Base-by-base conservation (phyloP, 1,139 yeast genomes). In the Kluyveromyces sp. region DNA sequence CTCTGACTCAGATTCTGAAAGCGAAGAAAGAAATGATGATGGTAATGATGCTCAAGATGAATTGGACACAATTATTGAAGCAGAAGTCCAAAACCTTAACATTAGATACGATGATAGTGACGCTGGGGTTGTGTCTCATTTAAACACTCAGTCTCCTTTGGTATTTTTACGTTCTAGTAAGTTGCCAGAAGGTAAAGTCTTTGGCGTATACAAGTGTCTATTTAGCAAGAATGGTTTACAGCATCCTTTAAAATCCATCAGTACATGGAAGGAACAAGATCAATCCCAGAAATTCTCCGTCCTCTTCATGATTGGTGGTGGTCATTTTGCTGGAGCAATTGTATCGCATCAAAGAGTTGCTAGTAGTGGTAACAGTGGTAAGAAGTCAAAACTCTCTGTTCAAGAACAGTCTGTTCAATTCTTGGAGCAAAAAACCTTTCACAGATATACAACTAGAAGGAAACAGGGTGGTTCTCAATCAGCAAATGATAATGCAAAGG, bases 381-480 rank as follows among this genome's bases (percentile, higher is more conserved):
- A 61, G 54, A 57, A 74, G 61, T 57, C 70, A 49, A 71, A 74
- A 4, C 71, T 72, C 32, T 64, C 70, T 5, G 53, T 73, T 3
- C 71, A 75, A 43, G 79, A 77, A 47, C 88, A 83, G 58, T 71
- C 78, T 2, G 88, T 84, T 1, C 75, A 81, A 34, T 66, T 90
- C 3, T 50, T 88, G 4, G 83, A 73, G 10, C 87, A 89, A 50
- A 92, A 90, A 59, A 85, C 97, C 0, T 89, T 88, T 64, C 98
- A 92, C 64, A 74, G 97, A 55, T 92, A 92, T 61, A 92, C 99
- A 2, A 89, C 97, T 1, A 82, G 99, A 69, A 77, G 96, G 54
- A 94, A 92, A 60, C 99, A 92, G 66, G 99, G 99, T 69, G 98
- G 98, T 0, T 78, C 97, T 0, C 99, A 92, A 65, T 79, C 92